phyloP scores from a whole-genome alignment of 2,329 filamentous ascomycete species.

The Eurotiales sp. region DNA sequence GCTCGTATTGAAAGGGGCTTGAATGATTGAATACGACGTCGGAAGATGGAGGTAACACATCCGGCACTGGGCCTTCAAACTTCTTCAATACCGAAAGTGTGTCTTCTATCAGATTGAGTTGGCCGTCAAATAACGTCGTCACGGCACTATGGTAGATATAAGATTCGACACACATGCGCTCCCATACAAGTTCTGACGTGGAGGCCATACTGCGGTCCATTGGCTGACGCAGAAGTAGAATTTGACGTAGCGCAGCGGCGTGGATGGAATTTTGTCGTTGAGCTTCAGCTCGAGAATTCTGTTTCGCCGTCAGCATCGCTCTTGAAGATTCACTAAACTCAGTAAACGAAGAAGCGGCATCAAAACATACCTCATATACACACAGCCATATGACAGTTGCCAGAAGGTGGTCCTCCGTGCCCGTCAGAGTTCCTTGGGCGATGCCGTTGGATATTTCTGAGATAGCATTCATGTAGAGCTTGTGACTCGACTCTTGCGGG shows the following conservation, averaged over 20 bases:
- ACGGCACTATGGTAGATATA: conserved; percentile 14
- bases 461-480: conserved; percentile 8
- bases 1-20: not conserved
- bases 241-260: conserved; percentile 7
- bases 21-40: not conserved
- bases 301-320: not conserved
- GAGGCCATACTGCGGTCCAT: conserved; percentile 2
- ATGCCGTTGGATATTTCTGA: conserved; percentile 10
- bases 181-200: conserved; percentile 9
- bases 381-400: conserved; percentile 12
- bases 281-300: conserved; percentile 4
- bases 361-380: conserved; percentile 7
- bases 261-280: conserved; percentile 8
- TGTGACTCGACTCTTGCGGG: not conserved
- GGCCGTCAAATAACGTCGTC: conserved; percentile 10
- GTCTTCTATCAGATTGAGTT: conserved; percentile 6
- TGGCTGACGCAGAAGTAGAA: conserved; percentile 9
- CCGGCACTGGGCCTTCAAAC: not conserved
- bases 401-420: conserved; percentile 10
- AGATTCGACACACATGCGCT: conserved; percentile 14
- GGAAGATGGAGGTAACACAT: not conserved
- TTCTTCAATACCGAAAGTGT: conserved; percentile 8
- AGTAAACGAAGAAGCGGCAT: not conserved
- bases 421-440: not conserved
- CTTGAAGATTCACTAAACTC: no score